These are phyloP conservation scores for Microsporum ferrugineum DNA, from an alignment of 2,329 filamentous ascomycete genomes.

Conservation along the genomic window DNA sequence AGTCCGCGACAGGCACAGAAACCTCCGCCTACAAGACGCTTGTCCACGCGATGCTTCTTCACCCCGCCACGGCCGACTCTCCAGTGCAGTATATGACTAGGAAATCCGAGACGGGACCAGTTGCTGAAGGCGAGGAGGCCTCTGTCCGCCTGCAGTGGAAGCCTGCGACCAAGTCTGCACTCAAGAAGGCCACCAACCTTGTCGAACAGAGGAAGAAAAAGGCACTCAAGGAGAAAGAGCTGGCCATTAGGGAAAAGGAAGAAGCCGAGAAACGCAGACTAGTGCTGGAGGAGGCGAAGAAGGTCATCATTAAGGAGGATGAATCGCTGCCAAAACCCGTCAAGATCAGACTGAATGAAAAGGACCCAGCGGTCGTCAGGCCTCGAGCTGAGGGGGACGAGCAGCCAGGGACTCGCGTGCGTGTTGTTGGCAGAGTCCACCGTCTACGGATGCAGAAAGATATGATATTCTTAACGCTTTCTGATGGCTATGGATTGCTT, in stretches of 20 bases:
- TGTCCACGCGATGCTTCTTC: slow-evolving; percentile 63
- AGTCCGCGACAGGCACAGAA: slow-evolving; percentile 55
- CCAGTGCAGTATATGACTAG: slow-evolving; percentile 55
- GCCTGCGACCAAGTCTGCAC: slow-evolving; percentile 66
- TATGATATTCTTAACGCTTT: slow-evolving; percentile 73
- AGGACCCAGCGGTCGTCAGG: slow-evolving; percentile 48
- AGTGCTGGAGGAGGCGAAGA: slow-evolving; percentile 71
- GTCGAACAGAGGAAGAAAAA: slow-evolving; percentile 74
- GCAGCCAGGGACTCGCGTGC: slow-evolving; percentile 59
- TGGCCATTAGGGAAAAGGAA: slow-evolving; percentile 59
- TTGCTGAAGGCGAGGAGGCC: slow-evolving; percentile 53
- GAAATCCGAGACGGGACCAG: slow-evolving; percentile 52
- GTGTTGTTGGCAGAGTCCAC: slow-evolving; percentile 73
- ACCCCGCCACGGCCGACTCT: slow-evolving; percentile 44
- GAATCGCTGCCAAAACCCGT: slow-evolving; percentile 58
- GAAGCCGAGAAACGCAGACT: slow-evolving; percentile 58
- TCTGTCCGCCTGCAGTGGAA: slow-evolving; percentile 61
- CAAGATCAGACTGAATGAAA: slow-evolving; percentile 65
- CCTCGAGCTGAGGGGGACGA: slow-evolving; percentile 45
- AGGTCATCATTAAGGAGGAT: slow-evolving; percentile 60
- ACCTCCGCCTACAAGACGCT: slow-evolving; percentile 71
- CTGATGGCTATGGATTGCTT: slow-evolving; percentile 72
- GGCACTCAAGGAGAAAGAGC: slow-evolving; percentile 62
- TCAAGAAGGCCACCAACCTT: slow-evolving; percentile 72
- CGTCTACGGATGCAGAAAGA: slow-evolving; percentile 71